phyloP scores from a whole-genome alignment of 257 asterid species.

The Penstemon newberryi region DNA sequence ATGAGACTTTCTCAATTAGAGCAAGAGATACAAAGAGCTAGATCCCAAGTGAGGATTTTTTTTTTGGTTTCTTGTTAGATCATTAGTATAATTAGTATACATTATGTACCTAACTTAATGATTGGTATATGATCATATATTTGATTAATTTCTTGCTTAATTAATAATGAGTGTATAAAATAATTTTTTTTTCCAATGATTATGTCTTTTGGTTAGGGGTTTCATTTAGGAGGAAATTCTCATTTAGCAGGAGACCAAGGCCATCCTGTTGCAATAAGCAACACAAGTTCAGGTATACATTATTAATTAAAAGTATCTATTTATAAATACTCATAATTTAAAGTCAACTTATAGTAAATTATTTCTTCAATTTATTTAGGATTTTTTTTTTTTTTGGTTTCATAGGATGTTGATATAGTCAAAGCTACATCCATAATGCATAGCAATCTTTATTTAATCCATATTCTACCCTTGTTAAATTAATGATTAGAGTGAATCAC shows the following conservation, averaged over 20 bases:
- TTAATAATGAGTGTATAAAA: too few species aligned
- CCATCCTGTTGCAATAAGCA: slow-evolving; percentile 43
- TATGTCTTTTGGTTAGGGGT: slow-evolving; percentile 46
- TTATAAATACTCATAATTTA: neutral
- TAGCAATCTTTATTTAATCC: too few species aligned
- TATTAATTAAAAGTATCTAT: neutral
- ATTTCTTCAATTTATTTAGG: neutral
- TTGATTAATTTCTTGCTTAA: neutral
- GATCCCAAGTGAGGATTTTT: slow-evolving; percentile 52
- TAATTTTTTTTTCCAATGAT: neutral
- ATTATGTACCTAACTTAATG: too few species aligned
- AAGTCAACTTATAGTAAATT: neutral
- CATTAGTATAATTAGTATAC: too few species aligned
- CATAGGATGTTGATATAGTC: too few species aligned
- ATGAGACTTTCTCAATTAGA: slow-evolving; percentile 75
- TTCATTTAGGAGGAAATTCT: slow-evolving; percentile 56
- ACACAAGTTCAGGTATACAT: slow-evolving; percentile 56
- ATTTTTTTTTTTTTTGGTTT: too few species aligned
- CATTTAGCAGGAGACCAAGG: slow-evolving; percentile 62
- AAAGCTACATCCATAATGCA: too few species aligned
- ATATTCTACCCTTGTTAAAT: too few species aligned
- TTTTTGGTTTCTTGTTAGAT: neutral
- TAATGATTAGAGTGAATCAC: too few species aligned
- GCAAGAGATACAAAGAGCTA: slow-evolving; percentile 71
- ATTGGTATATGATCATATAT: neutral